Evolutionary conservation across 2,329 filamentous ascomycete species (phyloP).

Genomic region (Verticillium tricorpus): DNA sequence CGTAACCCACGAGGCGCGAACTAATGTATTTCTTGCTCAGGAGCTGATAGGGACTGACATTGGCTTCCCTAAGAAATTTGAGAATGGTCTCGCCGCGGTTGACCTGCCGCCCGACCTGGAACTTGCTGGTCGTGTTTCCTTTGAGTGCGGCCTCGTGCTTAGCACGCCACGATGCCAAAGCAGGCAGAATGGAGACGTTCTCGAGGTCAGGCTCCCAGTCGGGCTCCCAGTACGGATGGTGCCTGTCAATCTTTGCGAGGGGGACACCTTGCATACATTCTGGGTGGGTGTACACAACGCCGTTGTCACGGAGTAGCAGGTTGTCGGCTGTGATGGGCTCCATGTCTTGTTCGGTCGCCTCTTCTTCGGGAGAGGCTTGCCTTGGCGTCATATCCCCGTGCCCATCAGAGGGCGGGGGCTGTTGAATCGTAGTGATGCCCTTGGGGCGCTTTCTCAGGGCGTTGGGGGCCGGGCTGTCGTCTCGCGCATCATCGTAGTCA

Average conservation of each 20-base stretch:
- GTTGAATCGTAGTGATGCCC: constrained; percentile 1
- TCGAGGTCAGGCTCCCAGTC: constrained; percentile 42
- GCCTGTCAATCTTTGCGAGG: constrained; percentile 42
- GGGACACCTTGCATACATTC: constrained; percentile 49
- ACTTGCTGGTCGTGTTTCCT: constrained; percentile 32
- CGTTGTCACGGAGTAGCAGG: constrained; percentile 43
- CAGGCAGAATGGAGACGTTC: constrained; percentile 18
- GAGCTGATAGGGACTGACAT: constrained; percentile 53
- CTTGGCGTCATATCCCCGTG: not conserved
- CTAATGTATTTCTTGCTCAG: constrained; percentile 47
- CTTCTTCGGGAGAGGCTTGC: not conserved
- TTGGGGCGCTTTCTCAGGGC: not conserved
- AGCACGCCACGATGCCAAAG: constrained; percentile 32
- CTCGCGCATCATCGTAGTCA: not conserved
- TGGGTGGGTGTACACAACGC: constrained; percentile 44
- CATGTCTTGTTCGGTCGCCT: constrained; percentile 4
- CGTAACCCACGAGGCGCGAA: constrained; percentile 42
- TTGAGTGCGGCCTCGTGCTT: constrained; percentile 35
- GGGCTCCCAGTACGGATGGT: constrained; percentile 52
- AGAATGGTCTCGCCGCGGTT: constrained; percentile 51
- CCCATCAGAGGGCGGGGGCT: not conserved
- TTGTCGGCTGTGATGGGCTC: constrained; percentile 33
- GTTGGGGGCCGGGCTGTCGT: not conserved
- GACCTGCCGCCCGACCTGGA: constrained; percentile 50
- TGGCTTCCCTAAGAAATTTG: constrained; percentile 44